Base-by-base conservation (phyloP, 495 filamentous ascomycete species). In the Penicillium taxi region DNA sequence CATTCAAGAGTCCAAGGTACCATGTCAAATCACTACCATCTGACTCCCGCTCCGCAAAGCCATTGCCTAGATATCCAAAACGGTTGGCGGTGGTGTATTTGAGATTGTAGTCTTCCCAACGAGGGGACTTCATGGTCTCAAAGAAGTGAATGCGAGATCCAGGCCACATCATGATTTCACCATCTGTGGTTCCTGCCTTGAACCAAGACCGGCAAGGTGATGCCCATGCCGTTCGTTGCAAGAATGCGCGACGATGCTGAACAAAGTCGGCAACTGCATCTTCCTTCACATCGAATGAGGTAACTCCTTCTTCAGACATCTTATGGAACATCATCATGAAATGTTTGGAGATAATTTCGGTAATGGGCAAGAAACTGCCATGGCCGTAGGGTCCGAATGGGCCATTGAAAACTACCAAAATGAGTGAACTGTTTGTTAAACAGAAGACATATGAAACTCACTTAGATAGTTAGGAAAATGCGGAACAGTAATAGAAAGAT, bases 391-490 rank as follows among this genome's bases (percentile, higher is more conserved):
- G 58, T 12, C 51, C 52, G 32, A 57, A 61, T 8, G 51, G 55
- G 6, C 59, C 60, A 20, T 61, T 39, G 39, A 69, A 52, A 19
- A 44, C 42, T 51, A 63, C 12, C 20, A 24, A 11, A 30, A 19
- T 39, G 15, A 39, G 37, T n/a, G n/a, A n/a, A n/a, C n/a, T n/a
- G n/a, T n/a, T 27, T 26, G 1, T 5, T 11, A 9, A 3, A 15
- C 16, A 28, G 9, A 24, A 26, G 18, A 3, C 9, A 13, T 8
- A n/a, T 17, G 9, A 12, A 28, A 4, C 25, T 38, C 22, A 45
- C 35, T 63, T 52, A 78, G 73, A 38, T 72, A 70, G 41, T 80
- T 80, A 0, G 76, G 74, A 45, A 77, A 77, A 4, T 57, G 53
- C 28, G 68, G 59, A 14, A 72, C 55, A 30, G 36, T 23, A 17